phyloP scores from a whole-genome alignment of 139 green algal species.

The Chlorella sp. region DNA sequence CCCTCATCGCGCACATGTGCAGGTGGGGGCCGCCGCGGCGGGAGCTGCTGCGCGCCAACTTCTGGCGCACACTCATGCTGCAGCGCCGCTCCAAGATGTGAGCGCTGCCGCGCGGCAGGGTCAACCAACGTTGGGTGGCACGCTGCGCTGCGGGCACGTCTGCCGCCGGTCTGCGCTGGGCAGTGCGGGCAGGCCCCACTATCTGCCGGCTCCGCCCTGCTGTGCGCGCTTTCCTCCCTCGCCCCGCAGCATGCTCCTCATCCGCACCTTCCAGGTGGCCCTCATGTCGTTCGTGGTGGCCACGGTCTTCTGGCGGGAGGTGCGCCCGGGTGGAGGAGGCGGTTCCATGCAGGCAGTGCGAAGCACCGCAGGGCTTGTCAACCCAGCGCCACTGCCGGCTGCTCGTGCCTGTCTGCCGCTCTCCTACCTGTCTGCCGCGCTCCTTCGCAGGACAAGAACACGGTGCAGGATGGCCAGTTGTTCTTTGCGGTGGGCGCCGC shows the following conservation, averaged over 20 bases:
- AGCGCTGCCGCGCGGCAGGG: background rate
- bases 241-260: too few relatives aligned
- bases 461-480: slow-evolving; percentile 45
- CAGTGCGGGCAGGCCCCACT: too few relatives aligned
- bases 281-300: slow-evolving; percentile 52
- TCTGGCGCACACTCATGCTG: slow-evolving; percentile 43
- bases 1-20: background rate
- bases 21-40: slow-evolving; percentile 36
- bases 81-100: slow-evolving; percentile 14
- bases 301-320: slow-evolving; percentile 59
- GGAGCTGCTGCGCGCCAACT: slow-evolving; percentile 44
- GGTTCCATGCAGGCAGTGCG: too few relatives aligned
- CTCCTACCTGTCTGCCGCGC: background rate
- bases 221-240: too few relatives aligned
- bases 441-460: slow-evolving; percentile 17
- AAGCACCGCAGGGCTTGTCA: background rate
- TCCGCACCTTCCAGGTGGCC: slow-evolving; percentile 37
- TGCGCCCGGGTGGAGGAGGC: background rate
- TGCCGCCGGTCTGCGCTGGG: too few relatives aligned
- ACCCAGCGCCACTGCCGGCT: too few relatives aligned
- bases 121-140: too few relatives aligned
- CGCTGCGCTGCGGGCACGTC: too few relatives aligned
- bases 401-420: background rate
- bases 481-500: slow-evolving; percentile 57
- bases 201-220: too few relatives aligned